Conservation (phyloP, 1,139 yeast genomes). For the Candida sp. region DNA sequence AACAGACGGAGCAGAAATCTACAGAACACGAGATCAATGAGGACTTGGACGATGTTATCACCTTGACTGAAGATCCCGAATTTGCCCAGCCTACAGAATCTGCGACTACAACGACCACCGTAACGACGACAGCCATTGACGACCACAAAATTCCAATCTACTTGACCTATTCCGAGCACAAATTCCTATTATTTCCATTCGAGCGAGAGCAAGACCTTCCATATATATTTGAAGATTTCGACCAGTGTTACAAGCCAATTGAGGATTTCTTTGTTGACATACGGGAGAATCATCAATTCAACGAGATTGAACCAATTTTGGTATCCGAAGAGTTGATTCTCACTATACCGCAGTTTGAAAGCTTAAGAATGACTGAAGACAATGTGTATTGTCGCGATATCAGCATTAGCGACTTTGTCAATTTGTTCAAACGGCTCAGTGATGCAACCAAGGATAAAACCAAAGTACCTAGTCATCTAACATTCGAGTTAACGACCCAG, state of each 20-base stretch:
- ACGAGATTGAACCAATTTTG: conserved; percentile 24
- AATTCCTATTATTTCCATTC: conserved; percentile 28
- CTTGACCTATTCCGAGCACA: conserved; percentile 18
- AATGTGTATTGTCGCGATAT: conserved; percentile 35
- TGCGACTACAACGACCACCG: not conserved
- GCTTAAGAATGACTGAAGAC: conserved; percentile 43
- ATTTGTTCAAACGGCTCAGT: conserved; percentile 30
- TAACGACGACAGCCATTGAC: too few relatives aligned
- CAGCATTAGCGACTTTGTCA: conserved; percentile 35
- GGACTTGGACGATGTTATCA: conserved; percentile 6
- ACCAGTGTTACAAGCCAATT: conserved; percentile 21
- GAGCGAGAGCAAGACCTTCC: conserved; percentile 20
- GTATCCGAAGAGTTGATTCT: conserved; percentile 35
- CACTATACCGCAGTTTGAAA: conserved; percentile 33
- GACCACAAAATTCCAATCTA: conserved; percentile 4
- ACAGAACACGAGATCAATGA: conserved; percentile 2
- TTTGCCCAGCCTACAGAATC: not conserved
- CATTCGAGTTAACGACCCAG: conserved; percentile 29
- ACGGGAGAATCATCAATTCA: conserved; percentile 30
- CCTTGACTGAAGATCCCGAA: conserved; percentile 5
- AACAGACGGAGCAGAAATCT: not conserved
- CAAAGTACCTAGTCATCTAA: conserved; percentile 22
- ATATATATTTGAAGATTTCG: conserved; percentile 23
- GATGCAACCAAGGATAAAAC: conserved; percentile 16
- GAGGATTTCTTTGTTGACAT: conserved; percentile 30